A percentile compares a stretch with the other conserved stretches of the same genome.
phyloP scores from a whole-genome alignment of 225 moss, liverwort and hornwort species.

The Rhytidiadelphus loreus region DNA sequence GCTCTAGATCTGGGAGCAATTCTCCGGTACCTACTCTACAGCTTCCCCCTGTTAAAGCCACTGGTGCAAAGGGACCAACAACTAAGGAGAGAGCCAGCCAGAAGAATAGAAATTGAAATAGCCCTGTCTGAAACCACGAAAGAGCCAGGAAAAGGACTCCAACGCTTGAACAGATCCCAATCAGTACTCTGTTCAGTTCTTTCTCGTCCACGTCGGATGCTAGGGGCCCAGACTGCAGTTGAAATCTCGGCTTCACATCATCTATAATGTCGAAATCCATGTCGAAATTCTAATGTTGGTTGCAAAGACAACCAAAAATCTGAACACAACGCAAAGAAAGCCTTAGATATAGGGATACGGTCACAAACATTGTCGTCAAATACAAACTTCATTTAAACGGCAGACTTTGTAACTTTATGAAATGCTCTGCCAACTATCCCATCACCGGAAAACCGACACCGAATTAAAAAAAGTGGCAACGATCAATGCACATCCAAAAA shows the following conservation, averaged over 20 bases:
- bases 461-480: background rate
- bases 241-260: conserved; percentile 74
- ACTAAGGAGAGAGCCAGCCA: conserved; percentile 66
- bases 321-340: background rate
- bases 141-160: conserved; percentile 48
- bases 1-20: conserved; percentile 25
- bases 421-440: background rate
- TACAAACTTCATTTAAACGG: background rate
- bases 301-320: background rate
- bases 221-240: conserved; percentile 54
- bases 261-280: conserved; percentile 87
- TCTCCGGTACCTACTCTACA: conserved; percentile 64
- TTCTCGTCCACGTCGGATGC: conserved; percentile 15
- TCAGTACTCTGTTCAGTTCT: conserved; percentile 29
- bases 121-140: conserved; percentile 32
- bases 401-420: background rate
- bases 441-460: background rate
- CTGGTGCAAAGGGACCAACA: conserved; percentile 68
- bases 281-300: background rate
- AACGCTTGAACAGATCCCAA: conserved; percentile 47
- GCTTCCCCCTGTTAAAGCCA: conserved; percentile 59
- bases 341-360: background rate
- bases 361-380: background rate
- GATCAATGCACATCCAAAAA: background rate
- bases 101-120: conserved; percentile 44